Evolutionary conservation across 345 rosid species (phyloP), one percentile per base, ranked within the genome.

Genomic region (Rubroshorea leprosula): DNA sequence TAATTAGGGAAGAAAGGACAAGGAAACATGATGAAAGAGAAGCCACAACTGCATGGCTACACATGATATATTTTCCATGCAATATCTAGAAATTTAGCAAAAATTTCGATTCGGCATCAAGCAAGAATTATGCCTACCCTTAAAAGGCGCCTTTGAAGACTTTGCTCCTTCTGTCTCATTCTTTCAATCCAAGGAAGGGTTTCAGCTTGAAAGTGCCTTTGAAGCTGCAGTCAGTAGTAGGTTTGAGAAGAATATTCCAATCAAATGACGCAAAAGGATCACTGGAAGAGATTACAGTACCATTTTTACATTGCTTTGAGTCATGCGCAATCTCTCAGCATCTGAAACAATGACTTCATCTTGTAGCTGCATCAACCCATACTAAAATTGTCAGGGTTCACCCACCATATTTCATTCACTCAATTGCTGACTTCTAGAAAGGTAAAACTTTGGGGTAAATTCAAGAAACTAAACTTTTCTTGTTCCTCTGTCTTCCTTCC

Each of bases 121-220:
- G 13, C 11, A 59, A 23, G 59, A 49, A 27, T 24, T 45, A 56
- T 31, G 62, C 76, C 57, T 25, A 94, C 99, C 95, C 86, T 83
- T 68, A 90, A 73, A 64, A 87, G 87, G 60, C 90, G 95, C 72
- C 97, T 80, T 76, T 94, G 96, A 74, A 94, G 95, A 64, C 83
- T 80, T 65, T 90, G 96, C 77, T 90, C 99, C 56, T 87, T 94
- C 58, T 82, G 95, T 69, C 90, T 85, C 83, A 90, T 74, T 67
- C 95, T 87, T 64, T 94, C 76, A 45, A 85, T 90, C 85, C 87
- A 75, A 20, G 96, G 97, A 73, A 87, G 86, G 49, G 92, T 82
- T 54, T 87, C 92, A 57, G 96, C 97, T 81, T 90, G 96, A 72
- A 90, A 79, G 83, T 94, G 97, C 70, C 97, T 82, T 71, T 94